phyloP scores from a whole-genome alignment of 192 early-diverging fungal genomes.

The Podila epigama region DNA sequence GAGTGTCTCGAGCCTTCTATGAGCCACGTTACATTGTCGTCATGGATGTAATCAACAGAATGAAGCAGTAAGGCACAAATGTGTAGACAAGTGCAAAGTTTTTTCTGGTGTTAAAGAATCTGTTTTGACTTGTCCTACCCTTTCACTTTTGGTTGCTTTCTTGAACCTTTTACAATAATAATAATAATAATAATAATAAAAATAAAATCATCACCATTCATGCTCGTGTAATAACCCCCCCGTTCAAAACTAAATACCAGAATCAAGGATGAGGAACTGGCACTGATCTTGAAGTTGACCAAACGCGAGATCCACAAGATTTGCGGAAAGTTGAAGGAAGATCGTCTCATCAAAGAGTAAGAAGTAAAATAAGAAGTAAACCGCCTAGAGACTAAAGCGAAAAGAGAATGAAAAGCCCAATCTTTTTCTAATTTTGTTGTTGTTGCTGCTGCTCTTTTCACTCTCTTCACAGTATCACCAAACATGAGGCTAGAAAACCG shows the following conservation, averaged over 20 bases:
- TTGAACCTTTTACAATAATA: too few species aligned
- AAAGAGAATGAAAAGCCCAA: too few species aligned
- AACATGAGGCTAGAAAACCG: slow-evolving; percentile 62
- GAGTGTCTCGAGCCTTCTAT: slow-evolving; percentile 89
- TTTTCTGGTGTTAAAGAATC: too few species aligned
- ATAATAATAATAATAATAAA: too few species aligned
- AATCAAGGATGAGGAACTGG: slow-evolving; percentile 82
- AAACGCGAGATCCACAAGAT: slow-evolving; percentile 77
- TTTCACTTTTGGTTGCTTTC: not conserved
- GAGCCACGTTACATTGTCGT: slow-evolving; percentile 79
- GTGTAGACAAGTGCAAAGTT: too few species aligned
- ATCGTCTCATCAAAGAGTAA: slow-evolving; percentile 78
- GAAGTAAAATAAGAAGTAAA: too few species aligned
- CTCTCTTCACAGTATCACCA: slow-evolving; percentile 50
- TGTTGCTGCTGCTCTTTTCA: too few species aligned
- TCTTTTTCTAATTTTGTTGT: not conserved
- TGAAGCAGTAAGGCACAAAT: slow-evolving; percentile 53
- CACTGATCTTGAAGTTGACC: slow-evolving; percentile 67
- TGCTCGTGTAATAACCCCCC: too few species aligned
- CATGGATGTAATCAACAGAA: slow-evolving; percentile 80
- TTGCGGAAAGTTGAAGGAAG: slow-evolving; percentile 80
- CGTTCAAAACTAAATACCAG: slow-evolving; percentile 26
- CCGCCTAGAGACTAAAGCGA: too few species aligned
- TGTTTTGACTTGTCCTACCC: too few species aligned
- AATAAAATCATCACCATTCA: not conserved